Evolutionary conservation across 2,329 filamentous ascomycete genomes (phyloP).

Genomic region (Penicillium sclerotiorum): DNA sequence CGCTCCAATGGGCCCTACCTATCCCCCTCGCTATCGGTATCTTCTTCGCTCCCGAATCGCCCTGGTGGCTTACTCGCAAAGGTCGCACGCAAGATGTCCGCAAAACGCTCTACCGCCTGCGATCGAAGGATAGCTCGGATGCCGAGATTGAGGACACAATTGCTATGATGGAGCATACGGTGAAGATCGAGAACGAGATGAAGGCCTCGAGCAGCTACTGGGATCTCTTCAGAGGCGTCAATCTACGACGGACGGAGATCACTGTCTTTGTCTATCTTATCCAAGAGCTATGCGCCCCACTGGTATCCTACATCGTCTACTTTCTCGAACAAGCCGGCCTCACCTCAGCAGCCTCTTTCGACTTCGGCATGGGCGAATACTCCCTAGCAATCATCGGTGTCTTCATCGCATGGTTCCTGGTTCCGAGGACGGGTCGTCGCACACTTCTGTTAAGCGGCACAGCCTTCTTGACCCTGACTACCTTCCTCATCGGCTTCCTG

Average conservation of each 20-base stretch:
- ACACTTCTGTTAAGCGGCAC: slow-evolving; percentile 15
- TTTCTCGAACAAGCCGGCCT: slow-evolving; percentile 21
- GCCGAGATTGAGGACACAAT: slow-evolving; percentile 16
- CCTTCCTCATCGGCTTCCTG: slow-evolving; percentile 18
- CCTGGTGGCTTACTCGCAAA: slow-evolving; percentile 21
- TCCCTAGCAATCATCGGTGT: slow-evolving; percentile 17
- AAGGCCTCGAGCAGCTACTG: slow-evolving; percentile 14
- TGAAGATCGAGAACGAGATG: slow-evolving; percentile 19
- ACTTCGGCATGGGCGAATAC: slow-evolving; percentile 23
- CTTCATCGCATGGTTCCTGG: slow-evolving; percentile 16
- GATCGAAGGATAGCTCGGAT: slow-evolving; percentile 21
- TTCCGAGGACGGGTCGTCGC: slow-evolving; percentile 14
- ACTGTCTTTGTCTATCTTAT: slow-evolving; percentile 15
- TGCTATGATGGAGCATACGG: slow-evolving; percentile 20
- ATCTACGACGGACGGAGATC: slow-evolving; percentile 19
- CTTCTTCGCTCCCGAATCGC: slow-evolving; percentile 21
- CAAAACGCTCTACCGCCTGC: slow-evolving; percentile 22
- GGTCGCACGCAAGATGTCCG: slow-evolving; percentile 13
- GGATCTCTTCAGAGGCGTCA: slow-evolving; percentile 17
- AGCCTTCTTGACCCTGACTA: slow-evolving; percentile 16
- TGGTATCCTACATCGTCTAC: slow-evolving; percentile 18
- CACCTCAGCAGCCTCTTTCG: slow-evolving; percentile 12
- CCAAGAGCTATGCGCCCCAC: slow-evolving; percentile 16
- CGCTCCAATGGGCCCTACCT: slow-evolving; percentile 22
- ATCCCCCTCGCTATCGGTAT: slow-evolving; percentile 19